A percentile compares a stretch with the other conserved stretches of the same genome.
Conservation (phyloP, 176 grass and related monocot genomes). For the Saccharum spontaneum region DNA sequence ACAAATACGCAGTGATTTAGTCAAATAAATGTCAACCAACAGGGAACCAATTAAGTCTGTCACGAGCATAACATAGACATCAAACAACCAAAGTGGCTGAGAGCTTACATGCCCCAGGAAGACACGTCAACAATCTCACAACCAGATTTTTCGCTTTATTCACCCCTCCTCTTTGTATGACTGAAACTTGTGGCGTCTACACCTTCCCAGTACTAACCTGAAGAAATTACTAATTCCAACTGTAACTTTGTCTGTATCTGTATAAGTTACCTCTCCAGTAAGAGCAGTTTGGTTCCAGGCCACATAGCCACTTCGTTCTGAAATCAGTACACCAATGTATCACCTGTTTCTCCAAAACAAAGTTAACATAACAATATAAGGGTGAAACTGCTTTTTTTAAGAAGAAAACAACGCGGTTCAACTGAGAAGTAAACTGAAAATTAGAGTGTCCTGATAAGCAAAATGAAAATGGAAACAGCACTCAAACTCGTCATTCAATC, state of each 20-base stretch:
- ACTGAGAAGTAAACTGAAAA: too few species aligned
- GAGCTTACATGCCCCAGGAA: neutral
- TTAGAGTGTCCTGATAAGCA: too few species aligned
- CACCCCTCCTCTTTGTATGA: neutral
- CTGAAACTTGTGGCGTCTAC: neutral
- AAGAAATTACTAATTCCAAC: neutral
- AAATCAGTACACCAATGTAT: neutral
- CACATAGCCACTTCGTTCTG: neutral
- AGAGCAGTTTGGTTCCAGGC: neutral
- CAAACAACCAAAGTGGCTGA: constrained; percentile 38
- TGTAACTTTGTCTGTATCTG: neutral
- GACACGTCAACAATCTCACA: constrained; percentile 26
- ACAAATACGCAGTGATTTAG: constrained; percentile 14
- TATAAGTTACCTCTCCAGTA: neutral
- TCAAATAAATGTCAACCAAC: constrained; percentile 45
- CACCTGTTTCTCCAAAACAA: neutral
- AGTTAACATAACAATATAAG: neutral
- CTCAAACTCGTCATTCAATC: neutral
- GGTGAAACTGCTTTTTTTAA: neutral
- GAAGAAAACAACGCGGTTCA: neutral
- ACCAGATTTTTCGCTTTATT: constrained; percentile 4
- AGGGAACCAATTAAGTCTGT: constrained; percentile 39
- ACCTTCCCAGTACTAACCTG: neutral
- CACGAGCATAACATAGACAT: constrained; percentile 53
- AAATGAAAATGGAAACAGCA: too few species aligned